Percentiles rank a stretch among this genome's conserved stretches.
Conservation (phyloP, 2,329 filamentous ascomycete species). For the Xylariales sp. region DNA sequence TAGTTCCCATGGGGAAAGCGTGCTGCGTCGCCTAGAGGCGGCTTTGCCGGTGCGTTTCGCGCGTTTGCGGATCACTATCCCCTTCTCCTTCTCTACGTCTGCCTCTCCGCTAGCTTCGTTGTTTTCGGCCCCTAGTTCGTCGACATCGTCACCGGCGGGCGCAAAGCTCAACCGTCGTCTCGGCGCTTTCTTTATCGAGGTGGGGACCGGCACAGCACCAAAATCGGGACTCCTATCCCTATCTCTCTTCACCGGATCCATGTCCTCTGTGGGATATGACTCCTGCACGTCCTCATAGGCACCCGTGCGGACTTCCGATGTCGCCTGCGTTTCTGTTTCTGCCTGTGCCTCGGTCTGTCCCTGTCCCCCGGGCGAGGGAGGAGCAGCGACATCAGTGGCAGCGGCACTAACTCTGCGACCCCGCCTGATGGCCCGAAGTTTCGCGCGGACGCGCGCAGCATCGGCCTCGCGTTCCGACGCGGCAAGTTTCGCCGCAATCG, state of each 20-base stretch:
- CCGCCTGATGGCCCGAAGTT: constrained; percentile 65
- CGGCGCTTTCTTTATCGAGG: constrained; percentile 11
- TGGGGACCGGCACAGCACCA: too few relatives aligned
- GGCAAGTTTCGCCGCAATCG: constrained; percentile 71
- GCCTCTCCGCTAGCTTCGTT: background rate
- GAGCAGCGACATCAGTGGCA: background rate
- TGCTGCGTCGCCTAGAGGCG: constrained; percentile 75
- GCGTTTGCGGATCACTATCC: constrained; percentile 40
- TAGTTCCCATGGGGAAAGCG: constrained; percentile 79
- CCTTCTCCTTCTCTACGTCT: background rate
- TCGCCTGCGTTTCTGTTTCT: background rate
- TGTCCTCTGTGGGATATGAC: constrained; percentile 32
- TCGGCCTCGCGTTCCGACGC: constrained; percentile 73
- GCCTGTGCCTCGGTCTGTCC: background rate
- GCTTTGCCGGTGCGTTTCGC: constrained; percentile 64
- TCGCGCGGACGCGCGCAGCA: constrained; percentile 71
- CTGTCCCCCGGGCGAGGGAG: background rate
- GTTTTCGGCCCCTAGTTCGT: constrained; percentile 19
- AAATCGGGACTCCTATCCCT: background rate
- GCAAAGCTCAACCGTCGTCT: constrained; percentile 17
- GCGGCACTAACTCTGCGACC: constrained; percentile 44
- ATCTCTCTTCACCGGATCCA: constrained; percentile 47
- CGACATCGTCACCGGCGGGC: constrained; percentile 2
- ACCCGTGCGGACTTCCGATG: background rate
- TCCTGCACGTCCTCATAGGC: background rate